phyloP scores from a whole-genome alignment of 1,139 yeast genomes.

The Eremothecium sinecaudum region DNA sequence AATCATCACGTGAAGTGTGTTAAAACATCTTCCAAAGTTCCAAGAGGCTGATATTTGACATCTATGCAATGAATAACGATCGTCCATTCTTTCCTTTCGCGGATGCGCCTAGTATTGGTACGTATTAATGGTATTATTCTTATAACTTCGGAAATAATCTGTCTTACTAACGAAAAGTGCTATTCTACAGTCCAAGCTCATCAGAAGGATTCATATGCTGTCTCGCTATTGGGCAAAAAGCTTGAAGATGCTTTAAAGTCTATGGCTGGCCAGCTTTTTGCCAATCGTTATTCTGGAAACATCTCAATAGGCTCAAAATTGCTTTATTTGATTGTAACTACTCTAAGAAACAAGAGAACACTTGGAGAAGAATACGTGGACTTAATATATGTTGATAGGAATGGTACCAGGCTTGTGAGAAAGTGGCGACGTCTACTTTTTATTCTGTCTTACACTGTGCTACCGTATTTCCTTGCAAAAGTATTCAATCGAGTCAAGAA shows the following conservation, averaged over 20 bases:
- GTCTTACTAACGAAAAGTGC: conserved; percentile 4
- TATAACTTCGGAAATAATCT: no score
- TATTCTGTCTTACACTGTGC: conserved; percentile 43
- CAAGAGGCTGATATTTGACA: no score
- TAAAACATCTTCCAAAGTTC: no score
- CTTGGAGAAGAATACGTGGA: conserved; percentile 94
- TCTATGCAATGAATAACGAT: conserved; percentile 1
- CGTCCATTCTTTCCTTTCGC: conserved; percentile 31
- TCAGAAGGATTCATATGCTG: conserved; percentile 76
- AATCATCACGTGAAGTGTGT: no score
- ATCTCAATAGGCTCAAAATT: conserved; percentile 50
- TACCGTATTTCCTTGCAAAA: conserved; percentile 45
- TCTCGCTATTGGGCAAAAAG: conserved; percentile 45
- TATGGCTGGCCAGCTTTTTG: conserved; percentile 55
- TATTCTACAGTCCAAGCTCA: conserved; percentile 53
- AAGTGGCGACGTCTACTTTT: conserved; percentile 41
- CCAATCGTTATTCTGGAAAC: conserved; percentile 56
- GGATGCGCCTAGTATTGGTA: conserved; percentile 38
- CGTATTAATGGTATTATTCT: no score
- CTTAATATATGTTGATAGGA: conserved; percentile 53
- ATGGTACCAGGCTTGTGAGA: conserved; percentile 45
- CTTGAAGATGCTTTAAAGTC: conserved; percentile 42
- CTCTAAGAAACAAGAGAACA: conserved; percentile 67
- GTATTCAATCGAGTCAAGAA: conserved; percentile 13
- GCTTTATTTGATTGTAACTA: conserved; percentile 60